A percentile compares a stretch with the other conserved stretches of the same genome.
phyloP scores from a whole-genome alignment of 257 asterid species.

The Solanum pennellii region DNA sequence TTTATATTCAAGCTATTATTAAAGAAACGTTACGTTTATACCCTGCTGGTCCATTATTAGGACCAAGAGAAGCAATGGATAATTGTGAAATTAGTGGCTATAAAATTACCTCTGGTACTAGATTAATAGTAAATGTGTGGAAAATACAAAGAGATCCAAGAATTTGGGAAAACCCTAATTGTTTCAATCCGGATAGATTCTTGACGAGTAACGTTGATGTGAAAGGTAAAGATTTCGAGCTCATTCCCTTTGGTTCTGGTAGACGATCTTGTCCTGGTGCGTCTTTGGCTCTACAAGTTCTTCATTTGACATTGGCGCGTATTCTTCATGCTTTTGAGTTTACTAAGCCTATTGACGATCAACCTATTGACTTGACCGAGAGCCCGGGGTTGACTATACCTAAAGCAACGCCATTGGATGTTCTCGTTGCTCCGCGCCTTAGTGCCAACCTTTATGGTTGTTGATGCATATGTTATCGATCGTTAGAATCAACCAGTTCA shows the following conservation, averaged over 20 bases:
- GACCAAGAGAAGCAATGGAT: slow-evolving; percentile 12
- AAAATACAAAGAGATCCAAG: slow-evolving; percentile 38
- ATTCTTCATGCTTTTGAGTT: slow-evolving; percentile 37
- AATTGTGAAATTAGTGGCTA: slow-evolving; percentile 36
- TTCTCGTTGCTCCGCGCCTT: slow-evolving; percentile 23
- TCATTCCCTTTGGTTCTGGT: slow-evolving; percentile 49
- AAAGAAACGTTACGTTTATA: slow-evolving; percentile 44
- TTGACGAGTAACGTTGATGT: slow-evolving; percentile 19
- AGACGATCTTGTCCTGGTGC: slow-evolving; percentile 34
- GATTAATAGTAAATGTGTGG: slow-evolving; percentile 31
- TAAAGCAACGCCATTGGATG: slow-evolving; percentile 33
- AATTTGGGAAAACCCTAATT: slow-evolving; percentile 33
- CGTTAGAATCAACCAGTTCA: not conserved
- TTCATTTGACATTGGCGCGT: slow-evolving; percentile 20
- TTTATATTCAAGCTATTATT: slow-evolving; percentile 36
- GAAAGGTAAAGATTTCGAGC: slow-evolving; percentile 25
- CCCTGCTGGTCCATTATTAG: slow-evolving; percentile 24
- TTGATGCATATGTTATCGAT: not conserved
- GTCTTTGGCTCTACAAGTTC: slow-evolving; percentile 11
- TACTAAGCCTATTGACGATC: not conserved
- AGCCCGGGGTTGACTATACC: slow-evolving; percentile 19
- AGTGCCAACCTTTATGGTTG: slow-evolving; percentile 5
- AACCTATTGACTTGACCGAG: slow-evolving; percentile 35
- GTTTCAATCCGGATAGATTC: slow-evolving; percentile 43
- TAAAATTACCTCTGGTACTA: slow-evolving; percentile 29